Evolutionary conservation across 2,329 filamentous ascomycete genomes (phyloP), one percentile per base, ranked within the genome.

Genomic region (Fusarium sp.): DNA sequence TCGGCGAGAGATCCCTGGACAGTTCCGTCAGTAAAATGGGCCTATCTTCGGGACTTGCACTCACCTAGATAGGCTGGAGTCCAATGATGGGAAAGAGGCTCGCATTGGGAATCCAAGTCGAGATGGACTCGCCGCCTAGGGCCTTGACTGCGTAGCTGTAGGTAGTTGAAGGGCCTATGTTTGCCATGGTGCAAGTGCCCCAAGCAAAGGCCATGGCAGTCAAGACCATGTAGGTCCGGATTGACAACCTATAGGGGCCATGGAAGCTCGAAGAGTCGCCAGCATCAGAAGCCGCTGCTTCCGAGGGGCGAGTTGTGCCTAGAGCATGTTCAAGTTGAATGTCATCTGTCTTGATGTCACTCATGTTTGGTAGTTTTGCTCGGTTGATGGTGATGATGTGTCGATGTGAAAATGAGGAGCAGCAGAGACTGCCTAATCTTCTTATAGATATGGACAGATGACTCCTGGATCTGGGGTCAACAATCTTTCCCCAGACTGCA

Each of bases 141-240:
- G 56, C 22, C 22, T 35, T 38, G 14, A 37, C 59, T 20, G 59
- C 42, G 27, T 20, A 31, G 42, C 40, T 50, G 14, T 31, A 62
- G 20, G 59, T 62, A 9, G 59, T 52, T 24, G 59, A 38, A 47
- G 59, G 42, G 3, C 59, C 59, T 13, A 62, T 62, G 29, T 62
- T 62, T 27, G 38, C 59, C 59, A 62, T 62, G 8, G 59, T 62
- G 34, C 42, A 62, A 24, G 59, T 62, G 14, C 59, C 42, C 59
- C 59, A 62, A 24, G 59, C 45, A 37, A 62, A 62, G 8, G 18
- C 59, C 59, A 62, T 62, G n/a, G 45, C 29, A 18, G 22, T 35
- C 18, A 62, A 31, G 31, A 47, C 59, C 27, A 62, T 27, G 34
- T 62, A 62, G 9, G 42, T 62, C 9, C 59, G 59, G 27, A 37